Evolutionary conservation across 2,329 filamentous ascomycete species (phyloP).

Genomic region (Lecanicillium sp.): DNA sequence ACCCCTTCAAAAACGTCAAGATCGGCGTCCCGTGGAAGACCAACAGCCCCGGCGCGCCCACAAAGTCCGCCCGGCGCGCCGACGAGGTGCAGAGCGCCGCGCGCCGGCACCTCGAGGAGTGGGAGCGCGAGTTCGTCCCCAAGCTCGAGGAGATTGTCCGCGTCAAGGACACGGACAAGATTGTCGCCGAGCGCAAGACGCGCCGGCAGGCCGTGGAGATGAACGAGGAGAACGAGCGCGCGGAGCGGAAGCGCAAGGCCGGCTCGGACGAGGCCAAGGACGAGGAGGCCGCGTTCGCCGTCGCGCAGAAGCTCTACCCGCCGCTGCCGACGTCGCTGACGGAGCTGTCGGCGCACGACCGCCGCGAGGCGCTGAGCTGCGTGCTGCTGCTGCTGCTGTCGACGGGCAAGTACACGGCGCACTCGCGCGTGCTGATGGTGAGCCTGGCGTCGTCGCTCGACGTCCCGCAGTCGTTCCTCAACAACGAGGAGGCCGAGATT

Average conservation of each 20-base stretch:
- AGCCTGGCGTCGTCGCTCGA: conserved; percentile 62
- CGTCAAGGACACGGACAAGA: conserved; percentile 41
- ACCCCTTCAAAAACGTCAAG: conserved; percentile 16
- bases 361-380: conserved; percentile 61
- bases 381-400: conserved; percentile 65
- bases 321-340: conserved; percentile 49
- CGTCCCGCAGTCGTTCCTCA: conserved; percentile 55
- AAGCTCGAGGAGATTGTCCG: conserved; percentile 63
- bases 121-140: conserved; percentile 64
- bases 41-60: conserved; percentile 3
- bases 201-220: conserved; percentile 38
- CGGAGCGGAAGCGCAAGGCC: conserved; percentile 32
- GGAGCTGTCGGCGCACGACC: conserved; percentile 51
- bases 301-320: conserved; percentile 46
- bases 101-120: conserved; percentile 67
- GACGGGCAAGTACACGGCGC: conserved; percentile 66
- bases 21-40: conserved; percentile 17
- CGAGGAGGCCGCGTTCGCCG: conserved; percentile 34
- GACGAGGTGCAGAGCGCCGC: conserved; percentile 44
- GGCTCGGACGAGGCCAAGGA: conserved; percentile 27
- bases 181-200: conserved; percentile 40
- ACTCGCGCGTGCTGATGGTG: conserved; percentile 64
- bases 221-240: conserved; percentile 28
- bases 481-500: conserved; percentile 67
- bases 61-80: conserved; percentile 15